phyloP scores from a whole-genome alignment of 441 rosid species.

The Viola pubescens region DNA sequence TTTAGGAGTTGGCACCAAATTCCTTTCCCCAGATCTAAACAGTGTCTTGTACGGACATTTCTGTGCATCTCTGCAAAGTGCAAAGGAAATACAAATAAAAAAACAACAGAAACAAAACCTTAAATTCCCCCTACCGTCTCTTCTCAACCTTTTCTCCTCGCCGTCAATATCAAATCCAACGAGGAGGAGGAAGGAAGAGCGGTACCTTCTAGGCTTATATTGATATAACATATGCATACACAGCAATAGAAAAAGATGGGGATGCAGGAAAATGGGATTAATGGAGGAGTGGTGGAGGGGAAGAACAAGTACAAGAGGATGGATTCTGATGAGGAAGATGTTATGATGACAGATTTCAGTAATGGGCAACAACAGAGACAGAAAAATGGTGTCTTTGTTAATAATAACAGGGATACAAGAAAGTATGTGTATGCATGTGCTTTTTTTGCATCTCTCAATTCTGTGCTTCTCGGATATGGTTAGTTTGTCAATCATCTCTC shows the following conservation, averaged over 20 bases:
- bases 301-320: conserved; percentile 30
- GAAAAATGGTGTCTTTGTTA: conserved; percentile 8
- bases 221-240: background rate
- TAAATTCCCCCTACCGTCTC: background rate
- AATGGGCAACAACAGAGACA: background rate
- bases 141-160: background rate
- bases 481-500: conserved; percentile 5
- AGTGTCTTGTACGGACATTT: too few species aligned
- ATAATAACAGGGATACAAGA: conserved; percentile 20
- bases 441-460: conserved; percentile 72
- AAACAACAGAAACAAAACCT: background rate
- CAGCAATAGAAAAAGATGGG: conserved; percentile 15
- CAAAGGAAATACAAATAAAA: too few species aligned
- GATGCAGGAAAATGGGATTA: conserved; percentile 19
- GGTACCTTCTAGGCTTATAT: too few species aligned
- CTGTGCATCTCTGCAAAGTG: too few species aligned
- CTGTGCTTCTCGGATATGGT: conserved; percentile 88
- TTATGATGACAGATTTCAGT: conserved; percentile 3
- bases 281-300: conserved; percentile 5
- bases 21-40: too few species aligned
- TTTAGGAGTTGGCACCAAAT: too few species aligned
- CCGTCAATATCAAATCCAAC: background rate
- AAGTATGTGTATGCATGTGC: conserved; percentile 66
- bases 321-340: conserved; percentile 26
- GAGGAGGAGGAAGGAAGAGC: background rate